Percentiles rank a stretch among this genome's conserved stretches.
Conservation (phyloP, 352 stramenopile genomes). For the Phytophthora uliginosa region DNA sequence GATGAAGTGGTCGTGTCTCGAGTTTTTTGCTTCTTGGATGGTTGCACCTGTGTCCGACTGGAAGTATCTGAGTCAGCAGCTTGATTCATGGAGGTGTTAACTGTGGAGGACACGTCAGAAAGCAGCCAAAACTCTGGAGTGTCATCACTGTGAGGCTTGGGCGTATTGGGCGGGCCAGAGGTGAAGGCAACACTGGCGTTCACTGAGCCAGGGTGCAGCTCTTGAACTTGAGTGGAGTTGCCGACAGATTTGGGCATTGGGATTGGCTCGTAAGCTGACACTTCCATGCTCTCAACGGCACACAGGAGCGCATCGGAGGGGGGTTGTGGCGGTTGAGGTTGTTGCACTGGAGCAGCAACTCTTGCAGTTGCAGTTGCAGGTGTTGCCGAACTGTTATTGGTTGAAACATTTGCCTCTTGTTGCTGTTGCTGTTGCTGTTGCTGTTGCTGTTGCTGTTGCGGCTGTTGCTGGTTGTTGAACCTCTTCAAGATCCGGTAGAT, state of each 20-base stretch:
- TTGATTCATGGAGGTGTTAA: not conserved
- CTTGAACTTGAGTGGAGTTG: conserved; percentile 6
- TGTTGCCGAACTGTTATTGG: not conserved
- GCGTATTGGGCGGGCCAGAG: not conserved
- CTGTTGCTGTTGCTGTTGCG: not conserved
- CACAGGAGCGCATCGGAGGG: conserved; percentile 16
- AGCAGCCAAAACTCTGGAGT: conserved; percentile 25
- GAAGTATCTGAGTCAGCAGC: not conserved
- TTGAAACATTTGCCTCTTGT: not conserved
- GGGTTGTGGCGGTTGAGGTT: not conserved
- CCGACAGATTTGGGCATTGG: conserved; percentile 19
- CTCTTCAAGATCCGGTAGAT: conserved; percentile 51
- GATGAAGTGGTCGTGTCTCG: not conserved
- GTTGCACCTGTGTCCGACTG: conserved; percentile 3
- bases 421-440: conserved; percentile 2
- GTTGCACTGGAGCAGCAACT: not conserved
- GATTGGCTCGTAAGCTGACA: conserved; percentile 34
- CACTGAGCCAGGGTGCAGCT: conserved; percentile 8
- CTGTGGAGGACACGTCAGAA: not conserved
- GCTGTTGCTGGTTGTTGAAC: conserved; percentile 1
- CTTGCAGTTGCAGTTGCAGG: conserved; percentile 1
- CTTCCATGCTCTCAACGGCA: conserved; percentile 39
- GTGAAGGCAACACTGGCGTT: conserved; percentile 21
- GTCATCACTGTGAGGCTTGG: conserved; percentile 7
- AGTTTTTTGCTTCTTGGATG: conserved; percentile 19